Percentiles rank a stretch among this genome's conserved stretches.
Evolutionary conservation across 352 stramenopile species (phyloP).

Genomic region (Phytopythium cucurbitacearum): DNA sequence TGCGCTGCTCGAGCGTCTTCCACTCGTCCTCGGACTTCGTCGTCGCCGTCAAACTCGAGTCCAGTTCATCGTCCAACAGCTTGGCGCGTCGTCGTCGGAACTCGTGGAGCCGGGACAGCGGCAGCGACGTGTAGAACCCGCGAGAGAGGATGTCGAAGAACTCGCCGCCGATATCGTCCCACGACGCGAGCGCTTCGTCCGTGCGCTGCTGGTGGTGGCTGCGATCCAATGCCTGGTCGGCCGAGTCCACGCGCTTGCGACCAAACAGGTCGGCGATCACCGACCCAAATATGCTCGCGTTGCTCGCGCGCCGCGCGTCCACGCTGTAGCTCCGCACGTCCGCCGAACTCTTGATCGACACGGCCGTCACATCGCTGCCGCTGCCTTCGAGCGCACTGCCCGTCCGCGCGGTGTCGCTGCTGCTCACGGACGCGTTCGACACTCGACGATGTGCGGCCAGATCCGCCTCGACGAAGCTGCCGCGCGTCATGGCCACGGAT

Average conservation of each 20-base stretch:
- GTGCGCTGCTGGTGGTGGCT: constrained; percentile 33
- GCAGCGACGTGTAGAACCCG: constrained; percentile 62
- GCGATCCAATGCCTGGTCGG: constrained; percentile 26
- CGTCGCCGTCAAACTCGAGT: constrained; percentile 15
- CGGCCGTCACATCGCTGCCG: background rate
- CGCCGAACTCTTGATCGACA: constrained; percentile 1
- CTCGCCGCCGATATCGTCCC: constrained; percentile 62
- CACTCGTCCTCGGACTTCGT: constrained; percentile 21
- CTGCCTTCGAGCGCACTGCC: background rate
- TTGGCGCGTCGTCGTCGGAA: constrained; percentile 23
- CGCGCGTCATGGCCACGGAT: background rate
- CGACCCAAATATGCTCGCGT: constrained; percentile 44
- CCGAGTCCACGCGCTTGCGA: constrained; percentile 45
- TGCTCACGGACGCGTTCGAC: constrained; percentile 13
- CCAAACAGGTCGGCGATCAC: constrained; percentile 77
- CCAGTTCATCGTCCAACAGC: constrained; percentile 9
- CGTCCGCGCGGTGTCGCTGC: constrained; percentile 9
- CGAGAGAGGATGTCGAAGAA: constrained; percentile 56
- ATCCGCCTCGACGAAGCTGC: constrained; percentile 4
- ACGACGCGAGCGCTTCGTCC: constrained; percentile 27
- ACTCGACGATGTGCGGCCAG: background rate
- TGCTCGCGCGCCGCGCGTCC: constrained; percentile 30
- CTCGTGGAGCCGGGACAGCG: constrained; percentile 36
- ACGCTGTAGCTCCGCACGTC: constrained; percentile 47
- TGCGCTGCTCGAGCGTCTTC: constrained; percentile 31